These are phyloP conservation scores for Erythrobasidium yunnanense DNA, from an alignment of 768 basidiomycete species.

Conservation along the genomic window DNA sequence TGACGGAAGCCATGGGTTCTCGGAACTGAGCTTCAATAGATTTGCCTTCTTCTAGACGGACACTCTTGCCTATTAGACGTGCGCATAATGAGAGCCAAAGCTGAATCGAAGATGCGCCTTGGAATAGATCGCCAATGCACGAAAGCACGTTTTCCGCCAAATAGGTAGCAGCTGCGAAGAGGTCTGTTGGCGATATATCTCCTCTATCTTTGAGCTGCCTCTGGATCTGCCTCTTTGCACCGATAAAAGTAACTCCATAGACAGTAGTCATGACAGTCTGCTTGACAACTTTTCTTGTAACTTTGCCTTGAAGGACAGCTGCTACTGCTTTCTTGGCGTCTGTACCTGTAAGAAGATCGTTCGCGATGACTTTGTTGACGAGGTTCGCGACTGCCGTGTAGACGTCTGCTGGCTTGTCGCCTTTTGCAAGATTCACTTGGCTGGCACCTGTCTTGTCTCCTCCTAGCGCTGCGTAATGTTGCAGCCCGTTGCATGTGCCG, in stretches of 20 bases:
- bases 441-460: slow-evolving; percentile 76
- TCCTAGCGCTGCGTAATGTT: slow-evolving; percentile 96
- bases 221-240: slow-evolving; percentile 89
- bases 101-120: slow-evolving; percentile 82
- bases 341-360: slow-evolving; percentile 50
- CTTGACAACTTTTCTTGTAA: slow-evolving; percentile 90
- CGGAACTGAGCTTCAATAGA: slow-evolving; percentile 48
- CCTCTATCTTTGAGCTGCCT: slow-evolving; percentile 67
- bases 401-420: slow-evolving; percentile 82
- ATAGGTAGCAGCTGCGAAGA: slow-evolving; percentile 64
- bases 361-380: slow-evolving; percentile 59
- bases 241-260: slow-evolving; percentile 91
- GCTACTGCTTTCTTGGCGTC: slow-evolving; percentile 47
- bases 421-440: slow-evolving; percentile 72
- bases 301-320: slow-evolving; percentile 57
- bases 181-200: slow-evolving; percentile 60
- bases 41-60: slow-evolving; percentile 7
- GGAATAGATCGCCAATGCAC: slow-evolving; percentile 84
- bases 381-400: slow-evolving; percentile 82
- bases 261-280: slow-evolving; percentile 99
- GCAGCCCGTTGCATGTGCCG: slow-evolving; percentile 94
- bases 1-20: slow-evolving; percentile 88
- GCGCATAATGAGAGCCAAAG: slow-evolving; percentile 77
- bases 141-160: slow-evolving; percentile 66
- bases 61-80: slow-evolving; percentile 54